A percentile compares a stretch with the other conserved stretches of the same genome.
Conservation (phyloP, 106 monocot genomes). For the Dendrobium officinale region DNA sequence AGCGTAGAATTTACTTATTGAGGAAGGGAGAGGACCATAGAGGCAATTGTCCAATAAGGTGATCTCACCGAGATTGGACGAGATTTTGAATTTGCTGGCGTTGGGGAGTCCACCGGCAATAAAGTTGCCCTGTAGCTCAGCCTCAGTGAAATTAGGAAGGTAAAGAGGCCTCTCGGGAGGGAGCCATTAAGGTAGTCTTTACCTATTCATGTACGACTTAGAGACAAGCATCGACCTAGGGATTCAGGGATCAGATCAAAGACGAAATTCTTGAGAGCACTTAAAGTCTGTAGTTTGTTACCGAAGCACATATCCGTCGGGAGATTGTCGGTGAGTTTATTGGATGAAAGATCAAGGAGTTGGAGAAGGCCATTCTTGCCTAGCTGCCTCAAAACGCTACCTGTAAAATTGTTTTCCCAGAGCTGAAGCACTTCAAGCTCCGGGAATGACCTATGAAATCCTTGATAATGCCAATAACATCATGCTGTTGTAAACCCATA, state of each 20-base stretch:
- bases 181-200: conserved; percentile 78
- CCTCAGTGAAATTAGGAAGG: conserved; percentile 52
- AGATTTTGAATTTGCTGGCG: conserved; percentile 11
- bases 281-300: conserved; percentile 47
- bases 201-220: conserved; percentile 63
- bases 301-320: conserved; percentile 51
- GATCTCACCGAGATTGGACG: conserved; percentile 56
- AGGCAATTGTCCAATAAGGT: conserved; percentile 69
- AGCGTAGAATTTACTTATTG: conserved; percentile 51
- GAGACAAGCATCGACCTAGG: conserved; percentile 50
- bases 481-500: too few species aligned
- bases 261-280: conserved; percentile 57
- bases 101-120: conserved; percentile 60
- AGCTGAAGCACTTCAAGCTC: conserved; percentile 39
- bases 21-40: conserved; percentile 45
- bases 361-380: conserved; percentile 43
- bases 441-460: conserved; percentile 42
- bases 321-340: conserved; percentile 47
- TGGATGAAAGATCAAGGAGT: conserved; percentile 48
- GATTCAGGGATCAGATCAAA: conserved; percentile 60
- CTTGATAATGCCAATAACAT: conserved; percentile 26
- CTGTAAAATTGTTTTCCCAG: conserved; percentile 80
- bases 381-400: conserved; percentile 33
- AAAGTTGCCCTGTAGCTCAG: conserved; percentile 73
- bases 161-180: conserved; percentile 42